A percentile compares a stretch with the other conserved stretches of the same genome.
phyloP scores from a whole-genome alignment of 352 stramenopile species.

The Thraustotheca clavata region DNA sequence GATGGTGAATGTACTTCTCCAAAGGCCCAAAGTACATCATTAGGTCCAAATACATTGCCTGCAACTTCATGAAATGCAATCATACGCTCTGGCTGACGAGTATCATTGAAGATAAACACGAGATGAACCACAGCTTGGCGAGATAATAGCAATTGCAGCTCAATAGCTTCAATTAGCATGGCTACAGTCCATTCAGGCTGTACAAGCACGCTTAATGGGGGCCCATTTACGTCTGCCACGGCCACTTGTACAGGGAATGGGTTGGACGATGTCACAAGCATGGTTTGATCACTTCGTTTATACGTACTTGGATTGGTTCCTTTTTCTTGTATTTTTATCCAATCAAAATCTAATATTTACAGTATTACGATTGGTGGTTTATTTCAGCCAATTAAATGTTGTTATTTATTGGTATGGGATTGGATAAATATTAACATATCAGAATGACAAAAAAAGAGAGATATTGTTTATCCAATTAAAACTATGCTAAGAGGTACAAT shows the following conservation, averaged over 20 bases:
- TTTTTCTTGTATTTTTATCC: neutral
- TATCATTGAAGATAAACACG: slow-evolving; percentile 7
- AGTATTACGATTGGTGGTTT: too few relatives aligned
- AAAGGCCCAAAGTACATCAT: neutral
- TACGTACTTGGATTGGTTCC: neutral
- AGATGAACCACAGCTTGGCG: neutral
- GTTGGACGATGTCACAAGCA: neutral
- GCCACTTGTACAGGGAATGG: neutral
- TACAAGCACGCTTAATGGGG: neutral
- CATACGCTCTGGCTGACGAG: neutral
- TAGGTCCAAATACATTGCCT: neutral
- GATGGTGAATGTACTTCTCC: neutral
- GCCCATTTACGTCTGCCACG: neutral
- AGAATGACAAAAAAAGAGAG: too few relatives aligned
- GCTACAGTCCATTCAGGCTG: neutral
- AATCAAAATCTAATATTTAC: neutral
- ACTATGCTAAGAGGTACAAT: too few relatives aligned
- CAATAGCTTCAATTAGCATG: neutral
- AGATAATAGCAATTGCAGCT: neutral
- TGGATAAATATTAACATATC: too few relatives aligned
- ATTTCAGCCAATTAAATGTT: too few relatives aligned
- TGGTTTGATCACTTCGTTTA: neutral
- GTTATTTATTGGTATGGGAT: too few relatives aligned
- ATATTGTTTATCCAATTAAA: too few relatives aligned
- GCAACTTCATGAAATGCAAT: neutral